Conservation (phyloP, 495 filamentous ascomycete species). For the Neurospora sp. region DNA sequence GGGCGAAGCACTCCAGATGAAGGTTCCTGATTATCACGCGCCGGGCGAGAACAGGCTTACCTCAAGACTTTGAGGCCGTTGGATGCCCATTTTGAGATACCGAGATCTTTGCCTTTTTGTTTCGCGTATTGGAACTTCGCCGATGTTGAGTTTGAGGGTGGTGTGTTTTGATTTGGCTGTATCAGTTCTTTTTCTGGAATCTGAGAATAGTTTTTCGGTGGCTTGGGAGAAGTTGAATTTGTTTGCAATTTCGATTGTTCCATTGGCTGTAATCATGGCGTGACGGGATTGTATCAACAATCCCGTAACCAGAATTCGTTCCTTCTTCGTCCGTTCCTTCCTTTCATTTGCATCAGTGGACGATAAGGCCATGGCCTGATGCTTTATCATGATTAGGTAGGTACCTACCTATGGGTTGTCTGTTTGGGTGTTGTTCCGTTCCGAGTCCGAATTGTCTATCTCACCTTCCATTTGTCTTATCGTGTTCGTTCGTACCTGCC, state of each 20-base stretch:
- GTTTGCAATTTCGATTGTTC: neutral
- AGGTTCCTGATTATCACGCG: constrained; percentile 53
- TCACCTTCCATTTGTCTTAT: neutral
- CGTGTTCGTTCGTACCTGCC: neutral
- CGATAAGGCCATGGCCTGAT: neutral
- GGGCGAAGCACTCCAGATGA: constrained; percentile 66
- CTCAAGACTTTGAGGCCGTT: constrained; percentile 14
- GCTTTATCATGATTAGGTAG: neutral
- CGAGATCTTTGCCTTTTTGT: neutral
- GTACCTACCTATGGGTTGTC: too few species aligned
- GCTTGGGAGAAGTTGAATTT: neutral
- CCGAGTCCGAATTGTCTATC: neutral
- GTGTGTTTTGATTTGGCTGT: neutral
- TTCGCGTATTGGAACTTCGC: neutral
- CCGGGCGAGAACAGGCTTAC: constrained; percentile 38
- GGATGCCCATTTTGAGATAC: neutral
- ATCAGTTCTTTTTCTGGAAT: neutral
- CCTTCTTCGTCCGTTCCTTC: neutral
- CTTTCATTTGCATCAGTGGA: neutral
- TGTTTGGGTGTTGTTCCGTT: neutral
- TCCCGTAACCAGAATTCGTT: neutral
- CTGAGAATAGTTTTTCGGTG: neutral
- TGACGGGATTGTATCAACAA: neutral
- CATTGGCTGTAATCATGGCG: neutral
- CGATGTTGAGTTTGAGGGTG: neutral